Evolutionary conservation across 345 rosid species (phyloP), one percentile per base, ranked within the genome.

Genomic region (Abelmoschus esculentus): DNA sequence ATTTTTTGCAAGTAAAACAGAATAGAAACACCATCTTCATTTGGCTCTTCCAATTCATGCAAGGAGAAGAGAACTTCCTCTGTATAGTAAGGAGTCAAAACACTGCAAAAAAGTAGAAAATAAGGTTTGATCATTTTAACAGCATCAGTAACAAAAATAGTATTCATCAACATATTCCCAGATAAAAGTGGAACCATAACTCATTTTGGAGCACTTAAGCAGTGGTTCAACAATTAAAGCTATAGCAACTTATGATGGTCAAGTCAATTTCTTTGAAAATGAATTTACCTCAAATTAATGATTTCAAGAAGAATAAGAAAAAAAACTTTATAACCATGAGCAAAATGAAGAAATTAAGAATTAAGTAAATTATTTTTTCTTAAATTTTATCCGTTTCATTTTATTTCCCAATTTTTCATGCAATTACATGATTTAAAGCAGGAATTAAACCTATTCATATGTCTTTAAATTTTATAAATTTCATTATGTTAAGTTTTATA

Each of bases 11-110:
- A 77, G 86, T 96, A 96, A 74, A 96, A 96, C 66, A 87, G 83
- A 73, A 92, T 89, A 1, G 99, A 92, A 72, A 96, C 98, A 57
- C 99, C 99, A 82, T 96, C 99, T 82, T 96, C 99, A 78, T 96
- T 96, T 62, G 75, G 85, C 54, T 59, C 82, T 76, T 92, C 92
- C 87, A 96, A 74, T 67, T 92, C 95, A 9, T 3, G 73, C 85
- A 83, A 42, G 57, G 97, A 90, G 79, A 96, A 96, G 50, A 92
- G 88, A 66, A 96, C 98, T 70, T 92, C 98, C 79, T 96, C 99
- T 2, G 86, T 81, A 78, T 82, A 96, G 80, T 96, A 90, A 47
- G 99, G 98, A 77, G 98, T 96, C 75, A 96, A 84, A 76, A 96
- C 96, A 66, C 99, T 96, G 74, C 80, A 67, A 74, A 57, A 67